Percentiles rank a stretch among this genome's conserved stretches.
Conservation (phyloP, 306 rosid genomes). For the Aeschynomene evenia region DNA sequence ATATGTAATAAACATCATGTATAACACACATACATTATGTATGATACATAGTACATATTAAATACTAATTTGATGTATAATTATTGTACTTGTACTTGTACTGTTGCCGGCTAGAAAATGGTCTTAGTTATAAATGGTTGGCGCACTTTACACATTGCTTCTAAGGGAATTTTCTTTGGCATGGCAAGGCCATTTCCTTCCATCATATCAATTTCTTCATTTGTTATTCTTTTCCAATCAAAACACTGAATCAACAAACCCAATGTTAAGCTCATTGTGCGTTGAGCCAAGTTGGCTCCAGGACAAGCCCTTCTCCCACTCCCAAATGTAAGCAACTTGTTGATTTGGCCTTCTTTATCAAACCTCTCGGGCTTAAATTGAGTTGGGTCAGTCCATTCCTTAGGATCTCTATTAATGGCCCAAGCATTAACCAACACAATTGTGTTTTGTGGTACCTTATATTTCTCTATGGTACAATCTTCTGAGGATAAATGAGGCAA, state of each 20-base stretch:
- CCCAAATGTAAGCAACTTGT: slow-evolving; percentile 49
- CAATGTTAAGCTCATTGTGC: slow-evolving; percentile 35
- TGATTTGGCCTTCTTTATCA: slow-evolving; percentile 20
- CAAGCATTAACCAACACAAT: slow-evolving; percentile 49
- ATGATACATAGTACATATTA: no score
- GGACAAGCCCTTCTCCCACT: slow-evolving; percentile 52
- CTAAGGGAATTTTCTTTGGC: slow-evolving; percentile 36
- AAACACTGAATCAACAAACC: no score
- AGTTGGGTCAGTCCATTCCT: slow-evolving; percentile 40
- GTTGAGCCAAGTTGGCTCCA: slow-evolving; percentile 40
- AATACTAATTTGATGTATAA: no score
- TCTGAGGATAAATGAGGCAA: slow-evolving; percentile 45
- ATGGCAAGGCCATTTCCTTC: slow-evolving; percentile 37
- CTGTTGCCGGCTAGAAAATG: neutral
- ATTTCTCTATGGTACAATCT: slow-evolving; percentile 39
- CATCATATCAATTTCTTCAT: slow-evolving; percentile 36
- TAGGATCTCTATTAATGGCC: slow-evolving; percentile 57
- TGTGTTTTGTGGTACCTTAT: slow-evolving; percentile 39
- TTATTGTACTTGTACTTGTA: no score
- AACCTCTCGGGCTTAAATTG: slow-evolving; percentile 52
- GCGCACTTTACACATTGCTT: slow-evolving; percentile 48
- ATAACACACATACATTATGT: no score
- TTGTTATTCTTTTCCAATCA: slow-evolving; percentile 42
- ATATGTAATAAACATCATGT: no score
- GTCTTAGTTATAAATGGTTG: neutral